phyloP scores from a whole-genome alignment of 2,329 filamentous ascomycete genomes.

The Periglandula ipomoeae region DNA sequence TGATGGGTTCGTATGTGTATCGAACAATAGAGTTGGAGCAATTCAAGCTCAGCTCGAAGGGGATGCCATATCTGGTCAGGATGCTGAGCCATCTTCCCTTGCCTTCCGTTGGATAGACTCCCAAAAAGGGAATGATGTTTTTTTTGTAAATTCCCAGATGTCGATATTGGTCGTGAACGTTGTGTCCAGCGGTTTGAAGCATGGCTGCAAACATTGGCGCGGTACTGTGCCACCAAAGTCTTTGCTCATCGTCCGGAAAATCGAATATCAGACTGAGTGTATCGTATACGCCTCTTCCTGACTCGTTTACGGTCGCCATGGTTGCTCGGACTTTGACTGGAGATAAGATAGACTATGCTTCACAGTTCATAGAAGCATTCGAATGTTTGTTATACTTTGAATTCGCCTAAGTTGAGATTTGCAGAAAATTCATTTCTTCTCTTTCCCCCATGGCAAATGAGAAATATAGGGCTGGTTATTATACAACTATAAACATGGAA shows the following conservation, averaged over 20 bases:
- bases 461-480: neutral
- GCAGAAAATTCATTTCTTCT: too few species aligned
- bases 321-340: neutral
- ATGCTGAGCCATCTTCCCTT: neutral
- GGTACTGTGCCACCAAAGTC: slow-evolving; percentile 5
- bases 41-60: slow-evolving; percentile 4
- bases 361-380: neutral
- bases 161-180: neutral
- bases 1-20: slow-evolving; percentile 3
- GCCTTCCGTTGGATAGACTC: neutral
- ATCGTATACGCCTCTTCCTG: neutral
- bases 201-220: slow-evolving; percentile 1
- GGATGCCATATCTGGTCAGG: neutral
- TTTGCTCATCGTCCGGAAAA: neutral
- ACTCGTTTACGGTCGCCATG: neutral
- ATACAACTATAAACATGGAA: neutral
- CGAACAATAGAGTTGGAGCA: neutral
- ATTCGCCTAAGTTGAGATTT: too few species aligned
- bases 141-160: neutral
- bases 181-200: neutral
- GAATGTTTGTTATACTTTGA: too few species aligned
- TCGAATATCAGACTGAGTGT: neutral
- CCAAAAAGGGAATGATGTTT: neutral
- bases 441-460: too few species aligned
- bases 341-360: neutral